Base-by-base conservation (phyloP, 23 red algal genomes). In the Gracilaria gracilis region DNA sequence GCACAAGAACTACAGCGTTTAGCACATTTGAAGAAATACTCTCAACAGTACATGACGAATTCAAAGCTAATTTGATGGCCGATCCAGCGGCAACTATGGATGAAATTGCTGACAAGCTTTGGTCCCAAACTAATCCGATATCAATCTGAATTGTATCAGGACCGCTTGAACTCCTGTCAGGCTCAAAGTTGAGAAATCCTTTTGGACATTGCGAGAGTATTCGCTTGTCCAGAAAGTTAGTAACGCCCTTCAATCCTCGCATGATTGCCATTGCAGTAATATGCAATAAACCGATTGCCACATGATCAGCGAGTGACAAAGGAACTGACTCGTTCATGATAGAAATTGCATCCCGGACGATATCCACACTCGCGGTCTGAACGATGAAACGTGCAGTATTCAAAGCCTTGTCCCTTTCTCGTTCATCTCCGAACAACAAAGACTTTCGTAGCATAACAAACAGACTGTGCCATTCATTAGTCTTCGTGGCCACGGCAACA, bases 101-200 rank as follows among this genome's bases (percentile, higher is more conserved):
- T 28, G 72, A 64, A 70, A 81, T 70, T 31, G 87, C 57, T 77
- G 87, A 66, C 53, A 71, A 25, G 73, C 44, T 71, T 29, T 90
- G 87, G 57, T 79, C 64, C 87, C 87, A 90, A 16, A 90, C 54
- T 0, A 90, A 5, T 58, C 87, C 87, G 24, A 90, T 71, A 54
- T 90, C 87, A 80, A 90, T 79, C 6, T 67, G 73, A 59, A 90
- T 61, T 12, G 62, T 37, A 16, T 67, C 34, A 7, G 13, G 46
- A 48, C 19, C 44, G 17, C 34, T 16, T 32, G 31, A 61, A 40
- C 23, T 40, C 47, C 70, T 44, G 12, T 59, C 51, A 27, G 17
- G 7, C 2, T 58, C 55, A 39, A 77, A 70, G 36, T 71, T 65
- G 16, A 81, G 54, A 79, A 90, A 65, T 51, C 37, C 74, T 32